Percentiles rank a stretch among this genome's conserved stretches.
These are phyloP conservation scores for Fusarium paranaense DNA, from an alignment of 2,329 filamentous ascomycete genomes.

Conservation along the genomic window DNA sequence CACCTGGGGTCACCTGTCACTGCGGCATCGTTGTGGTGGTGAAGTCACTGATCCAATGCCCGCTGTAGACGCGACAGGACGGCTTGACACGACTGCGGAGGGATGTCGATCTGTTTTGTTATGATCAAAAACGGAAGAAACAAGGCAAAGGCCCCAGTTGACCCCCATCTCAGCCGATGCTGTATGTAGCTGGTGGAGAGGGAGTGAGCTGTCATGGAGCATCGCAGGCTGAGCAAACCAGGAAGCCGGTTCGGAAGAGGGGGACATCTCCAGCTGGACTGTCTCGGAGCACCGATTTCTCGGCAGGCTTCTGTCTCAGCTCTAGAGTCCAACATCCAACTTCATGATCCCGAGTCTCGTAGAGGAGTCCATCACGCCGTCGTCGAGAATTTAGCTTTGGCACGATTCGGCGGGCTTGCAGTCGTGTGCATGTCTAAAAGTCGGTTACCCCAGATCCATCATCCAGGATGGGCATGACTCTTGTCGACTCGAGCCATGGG, in stretches of 20 bases:
- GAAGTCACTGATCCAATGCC: slow-evolving; percentile 31
- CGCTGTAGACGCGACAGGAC: slow-evolving; percentile 3
- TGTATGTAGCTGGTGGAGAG: slow-evolving; percentile 9
- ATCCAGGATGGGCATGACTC: slow-evolving; percentile 10
- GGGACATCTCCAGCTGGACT: slow-evolving; percentile 10
- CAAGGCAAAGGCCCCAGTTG: background rate
- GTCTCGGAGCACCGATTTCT: slow-evolving; percentile 4
- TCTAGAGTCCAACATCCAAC: background rate
- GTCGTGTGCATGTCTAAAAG: slow-evolving; percentile 12
- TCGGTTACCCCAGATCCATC: slow-evolving; percentile 31
- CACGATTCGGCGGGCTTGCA: slow-evolving; percentile 25
- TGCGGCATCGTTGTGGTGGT: slow-evolving; percentile 21
- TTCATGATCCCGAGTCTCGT: background rate
- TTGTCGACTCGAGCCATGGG: slow-evolving; percentile 1
- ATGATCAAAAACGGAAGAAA: slow-evolving; percentile 5
- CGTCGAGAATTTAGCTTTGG: slow-evolving; percentile 19
- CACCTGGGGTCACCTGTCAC: slow-evolving; percentile 32
- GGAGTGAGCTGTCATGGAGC: slow-evolving; percentile 20
- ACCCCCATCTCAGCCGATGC: slow-evolving; percentile 20
- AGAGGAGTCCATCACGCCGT: slow-evolving; percentile 17
- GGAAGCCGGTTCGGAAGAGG: slow-evolving; percentile 6
- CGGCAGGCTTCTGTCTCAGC: slow-evolving; percentile 7
- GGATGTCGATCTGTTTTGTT: slow-evolving; percentile 37
- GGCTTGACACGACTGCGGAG: slow-evolving; percentile 13
- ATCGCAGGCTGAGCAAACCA: slow-evolving; percentile 10